Base-by-base conservation (phyloP, 257 asterid species). In the Sherardia arvensis region DNA sequence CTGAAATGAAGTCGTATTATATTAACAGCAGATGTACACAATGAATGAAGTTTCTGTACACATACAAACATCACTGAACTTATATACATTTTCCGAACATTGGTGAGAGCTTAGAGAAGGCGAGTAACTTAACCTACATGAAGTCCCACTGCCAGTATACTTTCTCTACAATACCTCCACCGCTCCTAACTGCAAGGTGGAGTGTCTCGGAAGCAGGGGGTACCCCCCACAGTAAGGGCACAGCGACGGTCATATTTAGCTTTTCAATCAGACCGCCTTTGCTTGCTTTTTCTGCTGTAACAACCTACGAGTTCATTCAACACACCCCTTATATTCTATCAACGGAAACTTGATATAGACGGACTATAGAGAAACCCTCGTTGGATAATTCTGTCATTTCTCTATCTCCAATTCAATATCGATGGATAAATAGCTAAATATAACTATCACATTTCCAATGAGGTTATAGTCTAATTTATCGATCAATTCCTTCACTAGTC, bases 181-280 rank as follows among this genome's bases (percentile, higher is more conserved):
- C 98, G 29, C 84, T 85, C 79, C 81, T 79, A 65, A 93, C 97
- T 0, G 99, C 99, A 64, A 93, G 74, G 66, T 75, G 96, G 54
- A 93, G 96, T n/a, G 92, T 93, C 61, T 93, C 99, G 0, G 97
- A 93, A 22, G 97, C 96, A 29, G 99, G 99, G 58, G 99, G 99
- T 45, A 90, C 90, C 20, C 99, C 99, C 99, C 99, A 93, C 8
- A 93, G 95, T 45, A 93, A 71, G 1, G 99, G 97, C 79, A 90
- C 99, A 7, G 96, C 94, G 12, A 93, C 96, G 0, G 87, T 93
- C 99, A 93, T 93, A 0, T 76, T 93, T 71, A 93, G 82, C 82
- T 85, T 90, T 75, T 93, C 99, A 17, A 90, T 88, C 83, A 93
- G 69, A 43, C 91, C 95, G 10, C 81, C 97, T 63, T 74, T 79